Evolutionary conservation across 352 stramenopile species (phyloP), one percentile per base, ranked within the genome.

Genomic region (Phytophthora tentaculata): DNA sequence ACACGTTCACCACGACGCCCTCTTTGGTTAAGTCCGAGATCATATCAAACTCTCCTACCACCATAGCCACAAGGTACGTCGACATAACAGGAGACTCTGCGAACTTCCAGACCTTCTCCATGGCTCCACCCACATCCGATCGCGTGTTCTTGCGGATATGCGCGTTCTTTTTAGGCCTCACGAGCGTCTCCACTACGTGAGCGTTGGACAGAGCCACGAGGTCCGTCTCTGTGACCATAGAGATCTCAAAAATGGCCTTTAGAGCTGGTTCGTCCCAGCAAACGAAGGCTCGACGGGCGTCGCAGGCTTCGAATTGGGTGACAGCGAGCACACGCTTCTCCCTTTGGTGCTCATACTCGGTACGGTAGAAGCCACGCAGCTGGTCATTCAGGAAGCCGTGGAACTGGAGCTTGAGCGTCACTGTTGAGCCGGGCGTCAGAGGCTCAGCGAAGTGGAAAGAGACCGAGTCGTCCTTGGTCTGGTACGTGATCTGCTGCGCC

Each of bases 241-340:
- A 92, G 43, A 99, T 88, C 58, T 90, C 76, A 64, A 98, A 99
- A 1, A 83, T 87, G 9, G 97, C 96, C 76, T 99, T 99, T 24
- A 97, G 80, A 26, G 94, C 89, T 4, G 97, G 97, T 79, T 99
- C 97, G 71, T 99, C 97, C 89, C 96, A 98, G 81, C 97, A 99
- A 14, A 98, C 97, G 67, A 99, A 99, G 47, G 95, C 96, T 19
- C 95, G 87, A 54, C 97, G 88, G 22, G 90, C 89, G 63, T 98
- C 88, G 56, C 91, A 91, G 22, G 89, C 87, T 67, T 88, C 79
- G 52, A 93, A 94, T 66, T 93, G 83, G 67, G 84, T 92, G 59
- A 94, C 96, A 1, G 96, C 96, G 64, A 99, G 97, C 71, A 98
- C 88, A 61, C 97, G 95, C 56, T 84, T 89, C 64, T 98, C 83